A percentile compares a stretch with the other conserved stretches of the same genome.
Evolutionary conservation across 192 early-diverging fungal species (phyloP).

Genomic region (Gonapodya sp.): DNA sequence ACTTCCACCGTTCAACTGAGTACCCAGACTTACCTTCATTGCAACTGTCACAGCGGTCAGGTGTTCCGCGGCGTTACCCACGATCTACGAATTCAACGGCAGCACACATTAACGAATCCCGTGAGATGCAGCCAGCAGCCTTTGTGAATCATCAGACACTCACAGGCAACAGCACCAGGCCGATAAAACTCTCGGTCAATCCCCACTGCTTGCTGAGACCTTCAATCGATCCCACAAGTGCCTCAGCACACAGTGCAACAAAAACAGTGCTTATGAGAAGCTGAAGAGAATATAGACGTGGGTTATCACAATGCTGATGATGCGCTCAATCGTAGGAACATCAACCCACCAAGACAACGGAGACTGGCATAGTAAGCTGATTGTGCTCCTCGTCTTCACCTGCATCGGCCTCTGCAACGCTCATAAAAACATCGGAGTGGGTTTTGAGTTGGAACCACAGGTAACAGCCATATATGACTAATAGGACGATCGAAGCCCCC

Average conservation of each 20-base stretch:
- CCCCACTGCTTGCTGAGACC: slow-evolving; percentile 59
- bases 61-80: slow-evolving; percentile 43
- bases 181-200: slow-evolving; percentile 73
- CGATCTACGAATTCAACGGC: neutral
- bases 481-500: slow-evolving; percentile 12
- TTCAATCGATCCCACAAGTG: slow-evolving; percentile 72
- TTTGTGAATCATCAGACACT: slow-evolving; percentile 17
- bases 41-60: slow-evolving; percentile 71
- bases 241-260: slow-evolving; percentile 75
- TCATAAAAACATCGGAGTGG: slow-evolving; percentile 27
- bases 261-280: slow-evolving; percentile 57
- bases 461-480: slow-evolving; percentile 29
- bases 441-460: slow-evolving; percentile 84
- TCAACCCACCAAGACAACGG: slow-evolving; percentile 29
- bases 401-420: neutral
- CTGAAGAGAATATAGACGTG: no score
- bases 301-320: no score
- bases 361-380: slow-evolving; percentile 26
- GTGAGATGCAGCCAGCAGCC: no score
- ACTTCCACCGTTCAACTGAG: neutral
- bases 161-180: slow-evolving; percentile 80
- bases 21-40: slow-evolving; percentile 23
- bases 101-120: neutral
- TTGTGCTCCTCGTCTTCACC: slow-evolving; percentile 11
- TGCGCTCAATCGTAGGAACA: no score